These are phyloP conservation scores for Gaertneriomyces semiglobifer DNA, from an alignment of 192 early-diverging fungal species.

Conservation along the genomic window DNA sequence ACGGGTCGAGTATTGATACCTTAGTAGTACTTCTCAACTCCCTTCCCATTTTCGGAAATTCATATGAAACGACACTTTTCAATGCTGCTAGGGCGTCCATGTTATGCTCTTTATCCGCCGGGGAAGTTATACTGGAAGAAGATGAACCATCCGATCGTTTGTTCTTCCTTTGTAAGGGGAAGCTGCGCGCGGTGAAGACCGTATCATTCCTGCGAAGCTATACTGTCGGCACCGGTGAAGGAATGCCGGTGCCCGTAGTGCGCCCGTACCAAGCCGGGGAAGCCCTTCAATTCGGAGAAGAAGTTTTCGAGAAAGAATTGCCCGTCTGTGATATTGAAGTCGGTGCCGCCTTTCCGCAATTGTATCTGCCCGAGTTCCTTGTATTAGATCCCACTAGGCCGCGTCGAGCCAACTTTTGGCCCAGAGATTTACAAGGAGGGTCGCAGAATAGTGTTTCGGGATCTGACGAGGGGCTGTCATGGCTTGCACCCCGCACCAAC, in stretches of 20 bases:
- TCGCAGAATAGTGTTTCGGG: too few relatives aligned
- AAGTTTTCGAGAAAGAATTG: conserved; percentile 10
- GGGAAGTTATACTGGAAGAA: conserved; percentile 4
- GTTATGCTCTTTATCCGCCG: conserved; percentile 8
- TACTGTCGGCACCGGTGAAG: not conserved
- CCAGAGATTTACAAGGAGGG: not conserved
- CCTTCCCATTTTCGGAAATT: conserved; percentile 3
- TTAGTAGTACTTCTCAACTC: conserved; percentile 17
- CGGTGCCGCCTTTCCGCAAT: conserved; percentile 12
- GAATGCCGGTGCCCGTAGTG: not conserved
- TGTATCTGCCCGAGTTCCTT: conserved; percentile 8
- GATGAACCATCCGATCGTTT: conserved; percentile 13
- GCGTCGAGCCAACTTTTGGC: conserved; percentile 19
- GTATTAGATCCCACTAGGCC: conserved; percentile 2
- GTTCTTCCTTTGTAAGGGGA: conserved; percentile 25
- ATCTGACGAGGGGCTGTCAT: too few relatives aligned
- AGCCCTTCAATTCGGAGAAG: not conserved
- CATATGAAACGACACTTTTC: conserved; percentile 15
- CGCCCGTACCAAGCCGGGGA: not conserved
- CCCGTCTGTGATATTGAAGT: not conserved
- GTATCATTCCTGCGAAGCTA: conserved; percentile 13
- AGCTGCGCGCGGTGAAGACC: not conserved
- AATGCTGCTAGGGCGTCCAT: conserved; percentile 23
- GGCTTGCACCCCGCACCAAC: not conserved
- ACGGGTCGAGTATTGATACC: conserved; percentile 16